phyloP scores from a whole-genome alignment of 768 basidiomycete genomes.

The Leccinum imitatum region DNA sequence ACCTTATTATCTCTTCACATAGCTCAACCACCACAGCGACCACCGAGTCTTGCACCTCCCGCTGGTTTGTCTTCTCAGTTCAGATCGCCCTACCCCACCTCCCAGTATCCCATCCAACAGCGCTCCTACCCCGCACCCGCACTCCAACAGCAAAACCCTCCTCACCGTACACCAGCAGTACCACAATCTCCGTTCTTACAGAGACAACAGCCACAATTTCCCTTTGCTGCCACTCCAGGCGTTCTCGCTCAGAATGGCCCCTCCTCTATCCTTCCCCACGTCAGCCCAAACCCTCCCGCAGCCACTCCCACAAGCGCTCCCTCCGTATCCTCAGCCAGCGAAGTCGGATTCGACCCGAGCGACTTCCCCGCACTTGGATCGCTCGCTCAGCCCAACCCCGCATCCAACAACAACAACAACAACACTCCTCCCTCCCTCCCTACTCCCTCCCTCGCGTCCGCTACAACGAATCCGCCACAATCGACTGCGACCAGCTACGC shows the following conservation, averaged over 20 bases:
- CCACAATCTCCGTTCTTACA: slow-evolving; percentile 65
- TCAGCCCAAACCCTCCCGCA: slow-evolving; percentile 47
- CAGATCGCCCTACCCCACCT: slow-evolving; percentile 48
- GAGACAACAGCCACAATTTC: slow-evolving; percentile 52
- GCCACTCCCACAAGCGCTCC: slow-evolving; percentile 46
- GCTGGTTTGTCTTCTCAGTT: slow-evolving; percentile 63
- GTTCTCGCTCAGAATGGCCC: slow-evolving; percentile 56
- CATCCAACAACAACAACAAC: slow-evolving; percentile 39
- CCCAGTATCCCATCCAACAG: slow-evolving; percentile 33
- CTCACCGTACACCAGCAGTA: slow-evolving; percentile 56
- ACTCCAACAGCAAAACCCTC: slow-evolving; percentile 50
- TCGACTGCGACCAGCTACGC: slow-evolving; percentile 68
- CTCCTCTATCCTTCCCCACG: slow-evolving; percentile 54
- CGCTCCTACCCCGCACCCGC: slow-evolving; percentile 39
- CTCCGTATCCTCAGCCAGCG: slow-evolving; percentile 64
- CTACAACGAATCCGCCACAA: slow-evolving; percentile 30
- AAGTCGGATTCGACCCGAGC: slow-evolving; percentile 80
- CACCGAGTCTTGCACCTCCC: slow-evolving; percentile 69
- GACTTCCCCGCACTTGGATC: slow-evolving; percentile 86
- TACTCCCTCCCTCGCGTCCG: slow-evolving; percentile 22
- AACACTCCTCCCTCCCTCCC: slow-evolving; percentile 28
- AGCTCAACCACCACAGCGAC: slow-evolving; percentile 84
- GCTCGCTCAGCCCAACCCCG: slow-evolving; percentile 47
- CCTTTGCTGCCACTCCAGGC: slow-evolving; percentile 50
- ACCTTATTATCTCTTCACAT: not conserved